Evolutionary conservation across 768 basidiomycete species (phyloP), one percentile per base, ranked within the genome.

Genomic region (Scleroderma citrinum): DNA sequence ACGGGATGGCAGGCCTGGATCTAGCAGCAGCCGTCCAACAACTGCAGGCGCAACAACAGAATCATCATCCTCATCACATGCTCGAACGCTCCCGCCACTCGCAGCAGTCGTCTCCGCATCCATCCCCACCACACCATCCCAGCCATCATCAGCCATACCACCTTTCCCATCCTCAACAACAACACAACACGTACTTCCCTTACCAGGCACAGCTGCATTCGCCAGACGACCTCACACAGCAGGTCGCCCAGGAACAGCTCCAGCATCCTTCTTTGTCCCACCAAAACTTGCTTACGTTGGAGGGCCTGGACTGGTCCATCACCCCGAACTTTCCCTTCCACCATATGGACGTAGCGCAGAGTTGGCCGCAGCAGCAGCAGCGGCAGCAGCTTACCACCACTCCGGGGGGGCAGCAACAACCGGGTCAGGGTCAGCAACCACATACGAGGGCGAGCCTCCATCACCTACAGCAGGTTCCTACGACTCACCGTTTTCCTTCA

Each of bases 401-500:
- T 59, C 52, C 60, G 60, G 51, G 12, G 17, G 10, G 14, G 14
- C 39, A 32, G 31, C 31, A 32, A 32, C 39, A 19, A 4, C 26
- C 23, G 26, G 24, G 60, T 48, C 56, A 63, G 31, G 47, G 39
- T 35, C 58, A 54, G 53, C 55, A 23, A 47, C 56, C 53, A 16
- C 52, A 56, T 54, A 23, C 47, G 49, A 54, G 59, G 58, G 61
- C 56, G 63, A 67, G 48, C 64, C 45, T 44, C 34, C 49, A 51
- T 50, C 49, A 46, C 47, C 53, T 50, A 53, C 52, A 41, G 41
- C 50, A 54, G 56, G 44, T 46, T 44, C 69, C 64, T 64, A 75
- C 67, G 83, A 83, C 67, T 83, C 81, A 51, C 85, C 85, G 47
- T 87, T 87, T 79, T 86, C 76, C 73, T 88, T 85, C 81, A 78